phyloP scores from a whole-genome alignment of 805 yeast genomes.

The Saccharomycodes ludwigii region DNA sequence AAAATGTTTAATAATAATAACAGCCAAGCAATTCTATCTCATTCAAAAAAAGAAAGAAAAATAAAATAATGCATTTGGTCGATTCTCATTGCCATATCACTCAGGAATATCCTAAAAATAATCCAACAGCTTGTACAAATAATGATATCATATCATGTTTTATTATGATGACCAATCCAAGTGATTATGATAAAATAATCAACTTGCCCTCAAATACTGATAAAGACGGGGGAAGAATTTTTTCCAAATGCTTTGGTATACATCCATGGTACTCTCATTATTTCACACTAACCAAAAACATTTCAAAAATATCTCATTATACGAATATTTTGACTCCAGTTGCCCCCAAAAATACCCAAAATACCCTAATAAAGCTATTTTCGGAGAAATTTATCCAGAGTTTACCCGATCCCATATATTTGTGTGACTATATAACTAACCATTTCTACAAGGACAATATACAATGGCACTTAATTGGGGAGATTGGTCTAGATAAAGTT shows the following conservation, averaged over 20 bases:
- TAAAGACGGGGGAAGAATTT: slow-evolving; percentile 9
- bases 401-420: slow-evolving; percentile 50
- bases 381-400: slow-evolving; percentile 26
- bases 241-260: slow-evolving; percentile 49
- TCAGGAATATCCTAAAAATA: too few relatives aligned
- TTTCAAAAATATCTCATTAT: slow-evolving; percentile 44
- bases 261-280: slow-evolving; percentile 91
- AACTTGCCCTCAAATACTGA: slow-evolving; percentile 10
- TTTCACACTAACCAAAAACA: slow-evolving; percentile 26
- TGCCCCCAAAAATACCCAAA: too few relatives aligned
- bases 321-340: slow-evolving; percentile 27
- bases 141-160: too few relatives aligned
- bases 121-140: too few relatives aligned
- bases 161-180: slow-evolving; percentile 38
- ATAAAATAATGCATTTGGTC: slow-evolving; percentile 7
- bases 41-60: slow-evolving; percentile 2
- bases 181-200: slow-evolving; percentile 23
- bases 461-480: slow-evolving; percentile 50
- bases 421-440: slow-evolving; percentile 24
- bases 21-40: neutral
- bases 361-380: slow-evolving; percentile 19
- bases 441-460: slow-evolving; percentile 10
- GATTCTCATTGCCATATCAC: slow-evolving; percentile 29
- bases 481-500: slow-evolving; percentile 80
- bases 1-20: slow-evolving; percentile 2